Percentiles rank a stretch among this genome's conserved stretches.
phyloP scores from a whole-genome alignment of 768 basidiomycete genomes.

The Neoboletus subvelutipes region DNA sequence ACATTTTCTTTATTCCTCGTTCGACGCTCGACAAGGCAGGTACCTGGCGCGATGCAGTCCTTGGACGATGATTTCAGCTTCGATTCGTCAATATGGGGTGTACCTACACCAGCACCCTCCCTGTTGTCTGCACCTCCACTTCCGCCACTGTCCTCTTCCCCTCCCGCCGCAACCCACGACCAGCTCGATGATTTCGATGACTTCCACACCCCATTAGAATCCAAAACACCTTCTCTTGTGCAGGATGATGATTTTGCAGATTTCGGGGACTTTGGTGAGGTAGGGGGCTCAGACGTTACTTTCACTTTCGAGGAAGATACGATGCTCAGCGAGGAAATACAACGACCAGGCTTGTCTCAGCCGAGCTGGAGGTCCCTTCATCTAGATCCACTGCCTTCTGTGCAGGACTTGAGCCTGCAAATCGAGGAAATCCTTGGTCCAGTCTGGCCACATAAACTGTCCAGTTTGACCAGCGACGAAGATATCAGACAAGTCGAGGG shows the following conservation, averaged over 20 bases:
- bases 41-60: conserved; percentile 16
- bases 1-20: conserved; percentile 5
- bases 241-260: conserved; percentile 81
- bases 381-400: conserved; percentile 63
- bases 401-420: conserved; percentile 55
- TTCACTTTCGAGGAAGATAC: conserved; percentile 40
- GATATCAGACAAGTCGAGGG: conserved; percentile 80
- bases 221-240: conserved; percentile 39
- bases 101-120: conserved; percentile 37
- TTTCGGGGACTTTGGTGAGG: conserved; percentile 85
- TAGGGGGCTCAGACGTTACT: conserved; percentile 36
- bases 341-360: conserved; percentile 41
- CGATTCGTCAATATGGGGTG: conserved; percentile 73
- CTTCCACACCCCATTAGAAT: conserved; percentile 48
- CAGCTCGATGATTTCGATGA: conserved; percentile 54
- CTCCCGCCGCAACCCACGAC: conserved; percentile 32
- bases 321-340: conserved; percentile 13
- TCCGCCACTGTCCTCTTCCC: conserved; percentile 21
- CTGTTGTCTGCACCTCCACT: conserved; percentile 28
- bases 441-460: conserved; percentile 58
- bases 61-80: conserved; percentile 78
- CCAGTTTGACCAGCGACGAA: conserved; percentile 61
- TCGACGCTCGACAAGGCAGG: neutral
- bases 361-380: conserved; percentile 59
- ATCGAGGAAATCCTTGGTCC: conserved; percentile 65